A percentile compares a stretch with the other conserved stretches of the same genome.
Conservation (phyloP, 148 eudicot genomes). For the Rhododendron simsii region DNA sequence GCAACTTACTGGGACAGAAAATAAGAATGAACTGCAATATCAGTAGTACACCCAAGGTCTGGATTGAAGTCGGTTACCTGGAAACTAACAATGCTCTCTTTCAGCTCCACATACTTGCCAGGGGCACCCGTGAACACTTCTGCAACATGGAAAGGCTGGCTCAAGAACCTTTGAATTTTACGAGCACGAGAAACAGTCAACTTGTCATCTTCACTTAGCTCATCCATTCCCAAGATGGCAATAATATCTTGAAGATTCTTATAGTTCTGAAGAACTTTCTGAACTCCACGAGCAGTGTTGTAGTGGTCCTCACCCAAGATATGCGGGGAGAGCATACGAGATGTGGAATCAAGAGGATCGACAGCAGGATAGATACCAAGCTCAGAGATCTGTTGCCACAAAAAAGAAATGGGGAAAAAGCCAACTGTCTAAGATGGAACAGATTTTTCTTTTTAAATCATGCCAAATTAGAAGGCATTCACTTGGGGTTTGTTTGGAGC, state of each 20-base stretch:
- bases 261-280: slow-evolving; percentile 95
- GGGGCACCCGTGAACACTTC: slow-evolving; percentile 99
- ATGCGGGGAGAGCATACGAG: slow-evolving; percentile 99
- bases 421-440: background rate
- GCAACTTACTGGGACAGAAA: background rate
- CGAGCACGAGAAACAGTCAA: slow-evolving; percentile 98
- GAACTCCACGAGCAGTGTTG: slow-evolving; percentile 96
- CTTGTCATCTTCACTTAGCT: slow-evolving; percentile 99
- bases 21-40: background rate
- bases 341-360: slow-evolving; percentile 92
- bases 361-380: slow-evolving; percentile 99
- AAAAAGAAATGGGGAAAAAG: background rate
- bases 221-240: slow-evolving; percentile 99
- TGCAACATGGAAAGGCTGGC: slow-evolving; percentile 99
- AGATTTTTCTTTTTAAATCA: background rate
- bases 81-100: slow-evolving; percentile 89
- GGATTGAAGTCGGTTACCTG: slow-evolving; percentile 57
- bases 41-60: background rate
- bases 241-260: slow-evolving; percentile 98
- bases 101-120: slow-evolving; percentile 94
- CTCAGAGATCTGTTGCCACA: slow-evolving; percentile 73
- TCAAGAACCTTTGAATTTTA: slow-evolving; percentile 84
- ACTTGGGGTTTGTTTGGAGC: background rate
- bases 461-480: background rate
- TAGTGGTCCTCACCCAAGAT: slow-evolving; percentile 94